Evolutionary conservation across 108 stramenopile genomes (phyloP).

Genomic region (Chaetoceros muelleri): DNA sequence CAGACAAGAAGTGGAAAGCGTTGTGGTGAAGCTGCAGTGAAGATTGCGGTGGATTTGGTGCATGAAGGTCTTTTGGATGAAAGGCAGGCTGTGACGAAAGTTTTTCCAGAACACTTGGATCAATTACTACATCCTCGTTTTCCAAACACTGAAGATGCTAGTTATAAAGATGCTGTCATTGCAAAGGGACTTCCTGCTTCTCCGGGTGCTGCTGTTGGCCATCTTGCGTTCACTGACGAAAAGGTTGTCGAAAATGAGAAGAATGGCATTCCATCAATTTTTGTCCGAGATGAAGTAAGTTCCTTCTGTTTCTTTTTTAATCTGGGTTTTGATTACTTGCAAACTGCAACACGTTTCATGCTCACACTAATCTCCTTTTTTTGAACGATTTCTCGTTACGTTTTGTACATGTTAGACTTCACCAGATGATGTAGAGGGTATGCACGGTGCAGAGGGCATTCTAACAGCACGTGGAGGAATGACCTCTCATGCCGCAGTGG

Average conservation of each 20-base stretch:
- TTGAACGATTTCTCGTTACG: too few species aligned
- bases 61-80: constrained; percentile 61
- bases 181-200: constrained; percentile 73
- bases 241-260: constrained; percentile 63
- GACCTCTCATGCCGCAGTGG: constrained; percentile 81
- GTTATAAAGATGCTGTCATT: constrained; percentile 51
- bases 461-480: constrained; percentile 78
- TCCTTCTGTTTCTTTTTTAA: too few species aligned
- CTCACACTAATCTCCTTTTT: too few species aligned
- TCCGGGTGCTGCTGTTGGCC: constrained; percentile 83
- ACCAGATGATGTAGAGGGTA: constrained; percentile 81
- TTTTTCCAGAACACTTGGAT: constrained; percentile 73
- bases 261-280: constrained; percentile 59
- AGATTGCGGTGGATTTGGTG: constrained; percentile 74
- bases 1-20: constrained; percentile 80
- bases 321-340: too few species aligned
- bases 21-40: constrained; percentile 72
- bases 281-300: too few species aligned
- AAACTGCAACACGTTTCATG: too few species aligned
- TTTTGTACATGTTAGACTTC: constrained; percentile 1
- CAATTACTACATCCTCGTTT: constrained; percentile 79
- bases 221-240: constrained; percentile 63
- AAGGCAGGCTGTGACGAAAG: constrained; percentile 63
- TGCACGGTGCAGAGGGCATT: constrained; percentile 75
- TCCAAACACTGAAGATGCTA: constrained; percentile 28